These are phyloP conservation scores for Fusarium buharicum DNA, from an alignment of 2,329 filamentous ascomycete species.

Conservation along the genomic window DNA sequence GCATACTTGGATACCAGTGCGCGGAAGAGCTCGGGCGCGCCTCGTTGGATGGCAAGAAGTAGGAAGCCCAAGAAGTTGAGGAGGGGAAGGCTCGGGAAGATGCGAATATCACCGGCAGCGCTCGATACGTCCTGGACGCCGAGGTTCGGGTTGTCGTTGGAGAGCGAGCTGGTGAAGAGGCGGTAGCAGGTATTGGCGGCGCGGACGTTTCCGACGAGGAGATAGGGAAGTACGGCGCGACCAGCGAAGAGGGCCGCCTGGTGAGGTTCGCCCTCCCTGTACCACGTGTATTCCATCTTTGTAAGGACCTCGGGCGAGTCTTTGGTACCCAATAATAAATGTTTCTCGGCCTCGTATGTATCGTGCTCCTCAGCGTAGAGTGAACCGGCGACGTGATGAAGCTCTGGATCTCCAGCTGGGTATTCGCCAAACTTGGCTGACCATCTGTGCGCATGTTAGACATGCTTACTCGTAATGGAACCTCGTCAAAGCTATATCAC, in stretches of 20 bases:
- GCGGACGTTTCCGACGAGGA: constrained; percentile 88
- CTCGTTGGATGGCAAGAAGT: constrained; percentile 84
- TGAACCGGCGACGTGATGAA: constrained; percentile 90
- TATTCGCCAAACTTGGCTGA: constrained; percentile 85
- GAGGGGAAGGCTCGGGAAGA: constrained; percentile 92
- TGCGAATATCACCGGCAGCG: constrained; percentile 75
- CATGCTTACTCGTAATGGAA: background rate
- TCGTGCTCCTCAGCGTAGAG: constrained; percentile 95
- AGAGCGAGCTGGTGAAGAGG: constrained; percentile 61
- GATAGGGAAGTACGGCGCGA: constrained; percentile 88
- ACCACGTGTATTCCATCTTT: constrained; percentile 92
- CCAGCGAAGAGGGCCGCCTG: constrained; percentile 87
- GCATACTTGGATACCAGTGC: constrained; percentile 86
- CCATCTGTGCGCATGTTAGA: constrained; percentile 64
- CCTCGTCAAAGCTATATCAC: background rate
- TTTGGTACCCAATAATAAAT: constrained; percentile 87
- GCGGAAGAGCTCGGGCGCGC: constrained; percentile 79
- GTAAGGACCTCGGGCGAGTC: constrained; percentile 85
- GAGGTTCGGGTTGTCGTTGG: constrained; percentile 61
- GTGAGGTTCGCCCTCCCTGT: constrained; percentile 86
- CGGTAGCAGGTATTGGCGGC: constrained; percentile 86
- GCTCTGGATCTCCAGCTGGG: constrained; percentile 90
- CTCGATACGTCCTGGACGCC: constrained; percentile 83
- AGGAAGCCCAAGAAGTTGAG: constrained; percentile 93
- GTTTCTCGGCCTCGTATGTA: constrained; percentile 90